phyloP scores from a whole-genome alignment of 192 early-diverging fungal species.

The Ambispora gerdemannii region DNA sequence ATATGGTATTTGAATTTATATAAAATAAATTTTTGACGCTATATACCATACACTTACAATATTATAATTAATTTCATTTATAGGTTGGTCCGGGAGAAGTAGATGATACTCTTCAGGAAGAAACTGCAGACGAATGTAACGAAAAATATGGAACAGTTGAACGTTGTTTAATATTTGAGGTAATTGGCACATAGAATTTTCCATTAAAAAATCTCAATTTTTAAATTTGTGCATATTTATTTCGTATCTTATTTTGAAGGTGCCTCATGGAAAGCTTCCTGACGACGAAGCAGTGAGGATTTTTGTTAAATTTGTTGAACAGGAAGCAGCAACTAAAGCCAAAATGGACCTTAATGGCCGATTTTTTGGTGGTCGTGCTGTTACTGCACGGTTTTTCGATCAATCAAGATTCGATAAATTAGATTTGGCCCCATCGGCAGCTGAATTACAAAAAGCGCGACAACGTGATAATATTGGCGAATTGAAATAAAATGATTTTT shows the following conservation, averaged over 20 bases:
- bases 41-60: background rate
- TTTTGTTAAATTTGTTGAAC: slow-evolving; percentile 67
- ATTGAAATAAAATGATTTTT: too few relatives aligned
- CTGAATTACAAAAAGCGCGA: slow-evolving; percentile 21
- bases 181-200: slow-evolving; percentile 18
- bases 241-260: slow-evolving; percentile 29
- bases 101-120: slow-evolving; percentile 67
- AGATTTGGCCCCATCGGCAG: slow-evolving; percentile 50
- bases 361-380: slow-evolving; percentile 72
- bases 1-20: slow-evolving; percentile 50
- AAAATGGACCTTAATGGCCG: slow-evolving; percentile 62
- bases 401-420: slow-evolving; percentile 52
- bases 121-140: slow-evolving; percentile 73
- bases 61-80: background rate
- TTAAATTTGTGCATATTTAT: background rate
- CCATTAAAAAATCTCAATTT: background rate
- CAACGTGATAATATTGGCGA: slow-evolving; percentile 19
- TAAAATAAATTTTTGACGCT: background rate
- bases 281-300: slow-evolving; percentile 73
- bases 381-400: slow-evolving; percentile 62
- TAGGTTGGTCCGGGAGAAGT: slow-evolving; percentile 70
- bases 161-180: slow-evolving; percentile 64
- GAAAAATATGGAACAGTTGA: slow-evolving; percentile 73
- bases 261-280: slow-evolving; percentile 47
- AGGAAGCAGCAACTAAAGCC: slow-evolving; percentile 50